Evolutionary conservation across 1,284 basidiomycete genomes (phyloP), one percentile per base, ranked within the genome.

Genomic region (Microbotryum violaceum): DNA sequence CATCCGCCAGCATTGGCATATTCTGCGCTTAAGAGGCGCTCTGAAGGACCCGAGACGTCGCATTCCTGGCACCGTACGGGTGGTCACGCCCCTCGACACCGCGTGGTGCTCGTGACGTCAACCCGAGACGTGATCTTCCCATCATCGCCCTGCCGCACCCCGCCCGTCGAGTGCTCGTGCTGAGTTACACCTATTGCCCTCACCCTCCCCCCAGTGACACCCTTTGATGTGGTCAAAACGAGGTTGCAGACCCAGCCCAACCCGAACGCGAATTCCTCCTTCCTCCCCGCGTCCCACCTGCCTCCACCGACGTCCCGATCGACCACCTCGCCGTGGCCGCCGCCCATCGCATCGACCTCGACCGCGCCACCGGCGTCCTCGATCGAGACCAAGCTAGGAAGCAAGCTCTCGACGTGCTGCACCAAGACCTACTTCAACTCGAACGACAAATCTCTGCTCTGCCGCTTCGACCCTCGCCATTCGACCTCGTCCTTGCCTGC

Each of bases 191-290:
- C 31, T 31, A 3, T 31, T 31, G 31, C 31, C 31, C 31, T 10
- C 2, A 31, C 31, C 7, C 31, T 31, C 49, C 44, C 29, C 63
- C 1, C 73, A 92, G 89, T 94, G 91, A 94, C 91, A 6, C 91
- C 91, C 4, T 92, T 94, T 74, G 91, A 94, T 75, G 89, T 94
- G 59, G 82, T 94, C 70, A 94, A 94, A 76, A 94, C 91, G 23
- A 83, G 91, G 9, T 53, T 72, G 12, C 71, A 72, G 58, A 72
- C 66, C 7, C 70, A 47, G 61, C 48, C 48, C 56, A 33, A 27
- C 63, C 55, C 10, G 67, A 68, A 57, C 62, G 37, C 37, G 37
- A 16, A 1, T 16, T 18, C 66, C 18, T 58, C 65, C 37, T 70
- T 68, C 54, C 51, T 56, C 7, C 70, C 68, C 2, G 67, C 66